Conservation (phyloP, 768 basidiomycete genomes). For the Suillus hirtellus region DNA sequence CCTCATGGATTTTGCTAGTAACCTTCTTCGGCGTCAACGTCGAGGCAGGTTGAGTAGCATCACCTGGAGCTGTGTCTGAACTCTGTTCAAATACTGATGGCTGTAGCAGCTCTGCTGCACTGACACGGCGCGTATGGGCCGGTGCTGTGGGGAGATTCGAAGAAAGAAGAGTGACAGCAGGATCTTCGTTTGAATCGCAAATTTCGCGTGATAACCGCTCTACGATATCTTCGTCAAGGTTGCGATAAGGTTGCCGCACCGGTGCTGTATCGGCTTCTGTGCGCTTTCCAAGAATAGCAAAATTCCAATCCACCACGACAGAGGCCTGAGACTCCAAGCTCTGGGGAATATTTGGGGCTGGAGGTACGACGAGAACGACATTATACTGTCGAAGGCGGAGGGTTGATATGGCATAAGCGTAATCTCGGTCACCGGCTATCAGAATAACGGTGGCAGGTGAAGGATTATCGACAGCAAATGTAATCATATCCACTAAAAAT, state of each 20-base stretch:
- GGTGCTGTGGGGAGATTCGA: conserved; percentile 5
- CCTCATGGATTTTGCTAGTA: conserved; percentile 17
- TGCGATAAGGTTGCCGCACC: conserved; percentile 28
- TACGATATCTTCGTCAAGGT: conserved; percentile 25
- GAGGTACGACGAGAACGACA: conserved; percentile 50
- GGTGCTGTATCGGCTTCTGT: conserved; percentile 19
- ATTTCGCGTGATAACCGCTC: conserved; percentile 25
- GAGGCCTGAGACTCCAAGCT: conserved; percentile 59
- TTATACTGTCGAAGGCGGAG: conserved; percentile 54
- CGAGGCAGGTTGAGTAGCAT: background rate
- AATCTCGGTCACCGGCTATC: conserved; percentile 68
- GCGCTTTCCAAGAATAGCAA: conserved; percentile 37
- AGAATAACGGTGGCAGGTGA: conserved; percentile 56
- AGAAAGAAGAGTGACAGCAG: conserved; percentile 13
- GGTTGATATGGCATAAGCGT: conserved; percentile 61
- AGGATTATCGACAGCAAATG: conserved; percentile 63
- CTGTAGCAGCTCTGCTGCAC: conserved; percentile 27
- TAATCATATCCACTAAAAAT: conserved; percentile 61
- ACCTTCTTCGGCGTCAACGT: conserved; percentile 12
- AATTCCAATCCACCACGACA: conserved; percentile 50
- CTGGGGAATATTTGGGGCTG: conserved; percentile 36
- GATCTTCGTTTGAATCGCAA: conserved; percentile 18
- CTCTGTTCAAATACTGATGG: conserved; percentile 15
- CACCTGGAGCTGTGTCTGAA: background rate
- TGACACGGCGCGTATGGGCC: conserved; percentile 18